Evolutionary conservation across 768 basidiomycete genomes (phyloP).

Genomic region (Lentinula edodes): DNA sequence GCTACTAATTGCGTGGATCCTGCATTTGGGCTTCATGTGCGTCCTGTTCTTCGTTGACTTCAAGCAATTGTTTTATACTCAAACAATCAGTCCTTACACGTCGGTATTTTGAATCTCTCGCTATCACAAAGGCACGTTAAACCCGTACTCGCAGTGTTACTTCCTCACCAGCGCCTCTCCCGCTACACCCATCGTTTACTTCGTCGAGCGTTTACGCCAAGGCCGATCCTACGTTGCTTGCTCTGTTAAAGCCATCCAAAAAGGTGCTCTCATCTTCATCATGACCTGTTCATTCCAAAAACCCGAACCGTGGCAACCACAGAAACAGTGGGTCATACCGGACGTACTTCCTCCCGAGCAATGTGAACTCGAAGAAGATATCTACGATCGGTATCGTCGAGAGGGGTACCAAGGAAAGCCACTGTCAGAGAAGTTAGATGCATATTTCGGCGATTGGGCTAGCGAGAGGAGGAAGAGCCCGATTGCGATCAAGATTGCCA

Average conservation of each 20-base stretch:
- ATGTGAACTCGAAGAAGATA: slow-evolving; percentile 54
- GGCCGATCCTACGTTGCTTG: slow-evolving; percentile 72
- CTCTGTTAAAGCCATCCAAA: slow-evolving; percentile 54
- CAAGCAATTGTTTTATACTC: neutral
- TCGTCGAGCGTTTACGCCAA: slow-evolving; percentile 69
- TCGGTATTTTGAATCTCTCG: slow-evolving; percentile 26
- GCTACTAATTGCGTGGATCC: slow-evolving; percentile 72
- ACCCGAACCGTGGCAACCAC: slow-evolving; percentile 72
- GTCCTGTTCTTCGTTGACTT: slow-evolving; percentile 20
- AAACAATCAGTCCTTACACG: slow-evolving; percentile 57
- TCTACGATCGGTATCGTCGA: slow-evolving; percentile 12
- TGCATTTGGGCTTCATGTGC: slow-evolving; percentile 65
- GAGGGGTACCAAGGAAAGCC: neutral
- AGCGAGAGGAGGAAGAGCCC: slow-evolving; percentile 69
- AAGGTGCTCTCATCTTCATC: slow-evolving; percentile 44
- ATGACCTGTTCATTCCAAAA: slow-evolving; percentile 80
- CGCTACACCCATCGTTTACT: slow-evolving; percentile 69
- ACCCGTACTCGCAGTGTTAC: slow-evolving; percentile 52
- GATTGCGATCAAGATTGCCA: slow-evolving; percentile 56
- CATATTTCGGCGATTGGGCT: slow-evolving; percentile 13
- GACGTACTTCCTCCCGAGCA: slow-evolving; percentile 50
- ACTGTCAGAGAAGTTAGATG: neutral
- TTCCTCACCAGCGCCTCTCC: slow-evolving; percentile 75
- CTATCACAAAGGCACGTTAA: slow-evolving; percentile 3
- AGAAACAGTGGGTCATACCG: slow-evolving; percentile 66